Base-by-base conservation (phyloP, 768 basidiomycete species). In the Russula sp. region DNA sequence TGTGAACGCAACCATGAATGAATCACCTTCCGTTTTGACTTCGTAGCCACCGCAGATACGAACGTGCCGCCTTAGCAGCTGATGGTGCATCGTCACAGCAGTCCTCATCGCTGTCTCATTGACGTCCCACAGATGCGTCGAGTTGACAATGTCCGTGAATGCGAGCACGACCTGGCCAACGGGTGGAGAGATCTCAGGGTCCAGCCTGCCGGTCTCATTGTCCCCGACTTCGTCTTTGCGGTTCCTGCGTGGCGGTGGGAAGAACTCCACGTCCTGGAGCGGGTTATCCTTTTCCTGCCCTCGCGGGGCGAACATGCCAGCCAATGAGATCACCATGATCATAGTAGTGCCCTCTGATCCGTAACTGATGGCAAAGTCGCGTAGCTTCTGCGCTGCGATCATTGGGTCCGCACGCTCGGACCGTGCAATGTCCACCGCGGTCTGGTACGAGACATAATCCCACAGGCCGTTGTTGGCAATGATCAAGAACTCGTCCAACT, bases 1-100 rank as follows among this genome's bases (percentile, higher is more conserved):
- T 2, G 92, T 90, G 81, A 99, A 99, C 22, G 96, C 93, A 56
- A 94, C 94, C 90, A 99, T 95, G 78, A 99, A 99, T 0, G 96
- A 86, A 69, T 98, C 97, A 34, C 97, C 97, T 85, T 99, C 97
- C 11, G 97, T 99, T 76, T 99, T 99, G 70, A 98, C 96, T 75
- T 98, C 93, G 73, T 98, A 99, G 1, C 97, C 97, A 34, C 94
- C 94, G 68, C 94, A 95, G 45, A 88, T 79, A 34, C 96, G 84
- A 36, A 98, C 76, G 63, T 88, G 86, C 7, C 95, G 82, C 22
- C 97, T 85, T 49, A 98, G 79, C 25, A 98, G 78, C 54, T 76
- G 80, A 71, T 98, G 95, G 75, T 99, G 97, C 66, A 93, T 74
- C 32, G 85, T 84, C 80, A 97, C 95, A 3, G 95, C 94, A 0